Evolutionary conservation across 2,329 filamentous ascomycete genomes (phyloP), one percentile per base, ranked within the genome.

Genomic region (Talaromyces sp.): DNA sequence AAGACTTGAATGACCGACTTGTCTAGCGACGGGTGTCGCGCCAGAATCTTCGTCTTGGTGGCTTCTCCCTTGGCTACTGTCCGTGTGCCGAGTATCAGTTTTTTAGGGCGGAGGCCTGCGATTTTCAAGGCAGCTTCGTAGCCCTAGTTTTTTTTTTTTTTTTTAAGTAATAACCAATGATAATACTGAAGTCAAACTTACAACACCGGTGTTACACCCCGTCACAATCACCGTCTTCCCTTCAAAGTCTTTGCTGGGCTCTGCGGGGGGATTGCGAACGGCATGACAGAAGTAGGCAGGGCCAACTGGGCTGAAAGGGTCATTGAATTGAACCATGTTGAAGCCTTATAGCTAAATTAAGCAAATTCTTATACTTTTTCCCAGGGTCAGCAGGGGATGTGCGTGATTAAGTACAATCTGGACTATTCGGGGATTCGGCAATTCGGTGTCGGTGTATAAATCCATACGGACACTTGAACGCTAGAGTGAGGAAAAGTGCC

Each of bases 281-380:
- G 46, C 58, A 9, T 38, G 54, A 21, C 32, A 46, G 5, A 53
- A 43, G 54, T 60, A 57, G 10, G 27, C 5, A 17, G 54, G 46
- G 17, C 31, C 21, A 9, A 60, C 31, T 19, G 48, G 54, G 19
- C 54, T 54, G 35, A 43, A 26, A 17, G 58, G 58, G 24, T 46
- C 58, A 12, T 60, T 35, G 48, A 60, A 60, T 54, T 60, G 58
- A 24, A 60, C 58, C 58, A 60, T 60, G 29, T 52, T 53, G 53
- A 46, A 12, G 12, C 12, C 12, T 12, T 11, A 21, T 14, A 50
- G 17, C 5, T 21, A 26, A 26, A 24, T 17, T 24, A 14, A 8
- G 19, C 1, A 24, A 50, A 12, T 50, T 24, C 12, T 26, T 14
- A 8, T 5, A 26, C 17, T 50, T 24, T n/a, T 4, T 50, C 2